Evolutionary conservation across 2,329 filamentous ascomycete genomes (phyloP).

Genomic region (Talaromyces sp.): DNA sequence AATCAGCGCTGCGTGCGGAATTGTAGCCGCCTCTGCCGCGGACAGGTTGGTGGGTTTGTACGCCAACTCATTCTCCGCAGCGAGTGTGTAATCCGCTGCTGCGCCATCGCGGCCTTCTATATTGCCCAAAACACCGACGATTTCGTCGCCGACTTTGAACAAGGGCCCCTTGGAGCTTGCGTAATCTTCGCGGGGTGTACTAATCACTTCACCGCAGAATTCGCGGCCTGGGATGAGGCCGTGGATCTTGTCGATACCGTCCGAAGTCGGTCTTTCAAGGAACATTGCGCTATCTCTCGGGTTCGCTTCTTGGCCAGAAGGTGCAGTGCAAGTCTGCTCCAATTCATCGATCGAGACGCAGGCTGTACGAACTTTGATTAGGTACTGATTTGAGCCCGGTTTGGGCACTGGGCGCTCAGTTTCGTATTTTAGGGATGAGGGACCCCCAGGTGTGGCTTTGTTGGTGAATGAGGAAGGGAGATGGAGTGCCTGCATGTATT

Average conservation of each 20-base stretch:
- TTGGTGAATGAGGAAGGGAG: constrained; percentile 28
- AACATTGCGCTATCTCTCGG: constrained; percentile 8
- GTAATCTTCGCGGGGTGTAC: constrained; percentile 33
- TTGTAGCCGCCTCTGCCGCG: constrained; percentile 33
- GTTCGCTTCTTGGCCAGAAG: constrained; percentile 21
- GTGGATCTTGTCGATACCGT: constrained; percentile 23
- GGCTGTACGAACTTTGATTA: constrained; percentile 40
- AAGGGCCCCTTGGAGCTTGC: constrained; percentile 31
- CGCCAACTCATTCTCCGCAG: constrained; percentile 38
- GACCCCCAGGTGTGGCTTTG: constrained; percentile 22
- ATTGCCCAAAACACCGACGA: constrained; percentile 40
- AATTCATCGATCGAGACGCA: constrained; percentile 39
- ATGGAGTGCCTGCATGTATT: constrained; percentile 40
- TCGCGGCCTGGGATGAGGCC: constrained; percentile 41
- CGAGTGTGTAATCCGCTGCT: constrained; percentile 42
- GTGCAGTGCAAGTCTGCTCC: constrained; percentile 22
- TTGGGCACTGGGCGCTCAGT: constrained; percentile 36
- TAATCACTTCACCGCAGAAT: constrained; percentile 39
- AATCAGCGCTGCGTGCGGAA: constrained; percentile 39
- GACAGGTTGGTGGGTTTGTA: constrained; percentile 38
- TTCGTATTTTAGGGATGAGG: constrained; percentile 32
- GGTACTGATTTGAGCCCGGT: constrained; percentile 37
- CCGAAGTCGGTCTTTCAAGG: constrained; percentile 20
- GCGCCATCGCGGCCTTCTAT: constrained; percentile 35
- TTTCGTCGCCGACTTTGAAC: constrained; percentile 41